Conservation (phyloP, 768 basidiomycete species). For the Epithele typhae region DNA sequence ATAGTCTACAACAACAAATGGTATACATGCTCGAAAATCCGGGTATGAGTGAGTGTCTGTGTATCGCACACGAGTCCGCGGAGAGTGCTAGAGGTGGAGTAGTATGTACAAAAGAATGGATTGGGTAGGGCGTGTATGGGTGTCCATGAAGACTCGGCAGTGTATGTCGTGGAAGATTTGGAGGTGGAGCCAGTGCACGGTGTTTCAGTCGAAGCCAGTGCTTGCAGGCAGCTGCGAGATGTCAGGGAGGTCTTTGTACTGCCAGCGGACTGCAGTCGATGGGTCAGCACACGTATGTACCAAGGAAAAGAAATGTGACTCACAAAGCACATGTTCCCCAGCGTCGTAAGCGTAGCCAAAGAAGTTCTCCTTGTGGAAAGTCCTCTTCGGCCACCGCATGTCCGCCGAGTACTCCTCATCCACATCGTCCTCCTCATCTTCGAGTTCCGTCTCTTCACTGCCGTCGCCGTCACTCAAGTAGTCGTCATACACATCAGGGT, state of each 20-base stretch:
- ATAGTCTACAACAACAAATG: no score
- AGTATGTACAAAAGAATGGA: no score
- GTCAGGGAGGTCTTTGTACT: constrained; percentile 18
- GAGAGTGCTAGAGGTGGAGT: no score
- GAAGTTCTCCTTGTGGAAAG: constrained; percentile 23
- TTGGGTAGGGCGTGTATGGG: no score
- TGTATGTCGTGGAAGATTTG: no score
- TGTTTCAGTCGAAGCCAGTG: constrained; percentile 9
- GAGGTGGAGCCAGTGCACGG: no score
- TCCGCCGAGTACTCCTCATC: constrained; percentile 21
- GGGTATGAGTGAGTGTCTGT: no score
- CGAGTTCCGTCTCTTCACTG: constrained; percentile 8
- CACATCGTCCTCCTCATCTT: constrained; percentile 16
- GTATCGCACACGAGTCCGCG: no score
- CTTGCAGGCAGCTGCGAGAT: constrained; percentile 16
- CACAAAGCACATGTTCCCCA: constrained; percentile 32
- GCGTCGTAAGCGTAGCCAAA: constrained; percentile 35
- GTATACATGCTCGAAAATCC: no score
- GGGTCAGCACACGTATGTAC: not conserved
- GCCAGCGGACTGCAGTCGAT: constrained; percentile 15
- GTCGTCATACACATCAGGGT: constrained; percentile 9
- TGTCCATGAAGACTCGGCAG: no score
- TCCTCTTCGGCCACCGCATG: constrained; percentile 30
- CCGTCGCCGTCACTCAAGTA: constrained; percentile 7
- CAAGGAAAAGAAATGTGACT: constrained; percentile 8